Conservation (phyloP, 192 early-diverging fungal species). For the Podila epicladia region DNA sequence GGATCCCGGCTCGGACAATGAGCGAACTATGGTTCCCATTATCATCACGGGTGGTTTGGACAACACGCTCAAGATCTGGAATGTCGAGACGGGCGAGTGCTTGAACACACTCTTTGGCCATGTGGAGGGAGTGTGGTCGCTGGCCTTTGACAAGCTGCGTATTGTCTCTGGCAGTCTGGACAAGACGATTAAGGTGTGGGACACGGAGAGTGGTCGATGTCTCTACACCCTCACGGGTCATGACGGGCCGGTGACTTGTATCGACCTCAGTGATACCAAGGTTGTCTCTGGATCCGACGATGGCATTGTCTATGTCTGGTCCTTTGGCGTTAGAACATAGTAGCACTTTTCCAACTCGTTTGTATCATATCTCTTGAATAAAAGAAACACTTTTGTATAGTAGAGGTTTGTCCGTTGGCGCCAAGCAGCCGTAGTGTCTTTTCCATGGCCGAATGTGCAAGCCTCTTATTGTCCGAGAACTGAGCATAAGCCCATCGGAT, state of each 20-base stretch:
- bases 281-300: slow-evolving; percentile 90
- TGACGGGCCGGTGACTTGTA: slow-evolving; percentile 79
- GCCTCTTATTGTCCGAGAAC: too few relatives aligned
- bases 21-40: slow-evolving; percentile 54
- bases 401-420: too few relatives aligned
- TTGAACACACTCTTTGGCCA: slow-evolving; percentile 84
- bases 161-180: slow-evolving; percentile 77
- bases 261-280: slow-evolving; percentile 87
- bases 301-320: slow-evolving; percentile 82
- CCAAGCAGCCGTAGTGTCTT: too few relatives aligned
- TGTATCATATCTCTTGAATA: too few relatives aligned
- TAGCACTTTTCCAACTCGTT: neutral
- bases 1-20: slow-evolving; percentile 27
- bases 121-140: slow-evolving; percentile 81
- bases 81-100: slow-evolving; percentile 80
- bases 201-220: slow-evolving; percentile 73
- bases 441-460: too few relatives aligned
- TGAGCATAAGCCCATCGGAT: too few relatives aligned
- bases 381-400: too few relatives aligned
- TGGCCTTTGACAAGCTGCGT: slow-evolving; percentile 82
- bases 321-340: slow-evolving; percentile 67
- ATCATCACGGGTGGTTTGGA: slow-evolving; percentile 90
- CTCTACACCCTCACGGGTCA: slow-evolving; percentile 74
- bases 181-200: slow-evolving; percentile 79
- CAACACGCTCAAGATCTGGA: slow-evolving; percentile 93